These are phyloP conservation scores for Cladophialophora yegresii DNA, from an alignment of 2,329 filamentous ascomycete genomes.

Conservation along the genomic window DNA sequence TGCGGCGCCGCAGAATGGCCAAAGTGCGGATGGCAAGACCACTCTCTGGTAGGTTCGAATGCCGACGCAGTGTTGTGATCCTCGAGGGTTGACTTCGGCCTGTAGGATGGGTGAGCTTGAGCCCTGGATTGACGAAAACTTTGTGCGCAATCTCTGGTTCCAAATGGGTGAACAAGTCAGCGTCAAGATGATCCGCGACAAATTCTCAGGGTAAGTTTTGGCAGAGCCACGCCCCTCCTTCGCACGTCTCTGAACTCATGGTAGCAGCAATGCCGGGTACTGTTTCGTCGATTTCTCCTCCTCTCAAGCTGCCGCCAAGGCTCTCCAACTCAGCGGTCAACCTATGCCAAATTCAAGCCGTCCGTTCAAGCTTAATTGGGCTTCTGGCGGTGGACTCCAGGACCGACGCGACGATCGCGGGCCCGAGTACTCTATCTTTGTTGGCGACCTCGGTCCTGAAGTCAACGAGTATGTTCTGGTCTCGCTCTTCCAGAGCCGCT, in stretches of 20 bases:
- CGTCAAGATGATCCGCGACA: conserved; percentile 99
- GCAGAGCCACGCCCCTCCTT: conserved; percentile 26
- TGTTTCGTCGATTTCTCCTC: conserved; percentile 94
- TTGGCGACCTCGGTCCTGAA: conserved; percentile 94
- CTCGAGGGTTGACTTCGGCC: conserved; percentile 9
- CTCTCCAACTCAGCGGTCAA: conserved; percentile 82
- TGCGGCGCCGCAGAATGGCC: conserved; percentile 48
- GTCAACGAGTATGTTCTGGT: conserved; percentile 98
- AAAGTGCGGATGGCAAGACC: conserved; percentile 57
- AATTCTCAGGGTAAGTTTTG: conserved; percentile 82
- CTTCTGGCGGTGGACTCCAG: conserved; percentile 89
- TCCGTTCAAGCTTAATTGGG: conserved; percentile 99
- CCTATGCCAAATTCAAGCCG: conserved; percentile 91
- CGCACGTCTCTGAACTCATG: conserved; percentile 38
- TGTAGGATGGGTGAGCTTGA: conserved; percentile 97
- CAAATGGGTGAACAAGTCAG: conserved; percentile 92
- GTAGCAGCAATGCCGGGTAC: conserved; percentile 87
- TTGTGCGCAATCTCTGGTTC: conserved; percentile 93
- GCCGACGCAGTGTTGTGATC: conserved; percentile 20
- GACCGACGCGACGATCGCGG: conserved; percentile 95
- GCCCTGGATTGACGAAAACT: conserved; percentile 99
- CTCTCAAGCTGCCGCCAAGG: conserved; percentile 84
- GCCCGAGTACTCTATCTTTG: conserved; percentile 95
- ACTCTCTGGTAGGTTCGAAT: conserved; percentile 54
- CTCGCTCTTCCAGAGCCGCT: conserved; percentile 93